These are phyloP conservation scores for Diaporthe caulivora DNA, from an alignment of 2,329 filamentous ascomycete species.

Conservation along the genomic window DNA sequence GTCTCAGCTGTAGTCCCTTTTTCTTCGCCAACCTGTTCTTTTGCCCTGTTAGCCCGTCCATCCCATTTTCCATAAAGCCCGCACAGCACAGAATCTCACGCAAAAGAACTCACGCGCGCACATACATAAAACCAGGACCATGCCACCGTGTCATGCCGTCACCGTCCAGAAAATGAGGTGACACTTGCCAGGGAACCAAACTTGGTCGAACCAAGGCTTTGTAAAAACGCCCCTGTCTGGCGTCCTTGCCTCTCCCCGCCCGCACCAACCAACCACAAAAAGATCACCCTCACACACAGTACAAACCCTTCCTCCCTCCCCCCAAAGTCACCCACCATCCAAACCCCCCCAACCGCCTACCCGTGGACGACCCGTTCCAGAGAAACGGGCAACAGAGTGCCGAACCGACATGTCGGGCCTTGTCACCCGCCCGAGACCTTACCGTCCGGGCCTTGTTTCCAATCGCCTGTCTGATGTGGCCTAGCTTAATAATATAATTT, in stretches of 20 bases:
- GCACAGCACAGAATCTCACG: background rate
- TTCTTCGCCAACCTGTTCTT: background rate
- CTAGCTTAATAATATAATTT: background rate
- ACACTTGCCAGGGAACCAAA: slow-evolving; percentile 10
- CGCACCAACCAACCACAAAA: background rate
- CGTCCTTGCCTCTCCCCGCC: background rate
- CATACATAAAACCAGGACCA: background rate
- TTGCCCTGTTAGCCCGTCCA: background rate
- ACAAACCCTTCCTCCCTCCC: background rate
- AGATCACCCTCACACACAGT: no score
- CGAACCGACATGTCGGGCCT: slow-evolving; percentile 25
- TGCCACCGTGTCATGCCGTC: slow-evolving; percentile 12
- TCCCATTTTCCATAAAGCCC: background rate
- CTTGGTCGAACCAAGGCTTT: slow-evolving; percentile 13
- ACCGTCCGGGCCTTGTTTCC: background rate
- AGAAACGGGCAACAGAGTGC: slow-evolving; percentile 15
- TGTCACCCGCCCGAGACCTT: background rate
- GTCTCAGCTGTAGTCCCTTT: background rate
- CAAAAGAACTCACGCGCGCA: background rate
- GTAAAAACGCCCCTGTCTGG: background rate
- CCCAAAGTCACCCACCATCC: no score
- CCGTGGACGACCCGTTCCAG: slow-evolving; percentile 2
- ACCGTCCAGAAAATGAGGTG: slow-evolving; percentile 17
- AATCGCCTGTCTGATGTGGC: background rate
- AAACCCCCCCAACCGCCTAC: background rate